Base-by-base conservation (phyloP, 768 basidiomycete genomes). In the Chalciporus sphaerocephalus region DNA sequence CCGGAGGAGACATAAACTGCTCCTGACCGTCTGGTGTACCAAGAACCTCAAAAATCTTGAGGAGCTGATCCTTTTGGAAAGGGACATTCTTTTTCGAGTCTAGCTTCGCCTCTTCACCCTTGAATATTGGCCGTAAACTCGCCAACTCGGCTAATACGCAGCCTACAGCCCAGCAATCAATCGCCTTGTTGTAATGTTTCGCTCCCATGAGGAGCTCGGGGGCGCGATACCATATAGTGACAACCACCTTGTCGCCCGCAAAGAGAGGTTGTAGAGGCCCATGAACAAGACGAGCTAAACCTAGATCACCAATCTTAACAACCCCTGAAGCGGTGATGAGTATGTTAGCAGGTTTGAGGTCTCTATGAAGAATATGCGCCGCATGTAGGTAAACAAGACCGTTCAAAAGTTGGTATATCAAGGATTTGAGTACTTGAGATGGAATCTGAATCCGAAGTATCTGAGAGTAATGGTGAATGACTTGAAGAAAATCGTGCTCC, bases 161-260 rank as follows among this genome's bases (percentile, higher is more conserved):
- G 1, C 94, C 96, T 5, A 98, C 84, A 20, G 96, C 94, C 96
- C 96, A 99, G 43, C 92, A 83, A 61, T 99, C 93, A 32, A 98
- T 84, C 4, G 94, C 89, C 55, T 91, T 92, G 54, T 96, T 95
- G 65, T 99, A 99, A 66, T 99, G 96, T 52, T 93, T 92, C 1
- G 95, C 92, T 21, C 96, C 95, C 70, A 99, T 77, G 9, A 99
- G 76, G 3, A 99, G 80, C 61, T 99, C 96, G 0, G 96, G 96
- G 6, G 92, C 92, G 42, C 96, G 88, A 63, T 99, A 99, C 96
- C 96, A 98, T 59, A 99, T 98, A 0, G 96, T 99, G 11, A 99
- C 96, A 27, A 98, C 96, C 21, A 99, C 94, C 59, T 98, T 98
- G 69, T 99, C 96, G 13, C 94, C 94, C 0, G 83, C 83, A 61